These are phyloP conservation scores for Apophysomyces variabilis DNA, from an alignment of 371 early-diverging fungal species.

Conservation along the genomic window DNA sequence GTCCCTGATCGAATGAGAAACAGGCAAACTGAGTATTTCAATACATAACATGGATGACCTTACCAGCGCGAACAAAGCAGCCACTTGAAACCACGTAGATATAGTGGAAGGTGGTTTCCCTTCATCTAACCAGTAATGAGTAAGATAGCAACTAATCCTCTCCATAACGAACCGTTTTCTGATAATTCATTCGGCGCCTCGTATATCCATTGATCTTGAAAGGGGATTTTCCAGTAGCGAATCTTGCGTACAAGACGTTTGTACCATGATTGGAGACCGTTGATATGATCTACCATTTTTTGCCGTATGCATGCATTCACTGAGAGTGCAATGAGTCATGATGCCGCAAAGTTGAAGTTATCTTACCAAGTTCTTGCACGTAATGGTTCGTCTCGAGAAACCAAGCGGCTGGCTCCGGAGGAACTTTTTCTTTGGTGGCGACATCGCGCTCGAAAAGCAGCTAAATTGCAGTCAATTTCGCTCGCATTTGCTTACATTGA, in stretches of 20 bases:
- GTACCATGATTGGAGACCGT: slow-evolving; percentile 49
- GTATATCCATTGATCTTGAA: slow-evolving; percentile 33
- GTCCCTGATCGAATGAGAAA: slow-evolving; percentile 20
- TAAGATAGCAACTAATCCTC: not conserved
- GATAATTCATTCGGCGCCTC: slow-evolving; percentile 35
- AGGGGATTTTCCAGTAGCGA: slow-evolving; percentile 17
- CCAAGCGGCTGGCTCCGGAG: slow-evolving; percentile 22
- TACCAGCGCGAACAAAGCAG: slow-evolving; percentile 43
- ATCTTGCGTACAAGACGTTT: slow-evolving; percentile 28
- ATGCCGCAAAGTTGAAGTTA: not conserved
- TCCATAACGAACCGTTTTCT: slow-evolving; percentile 5
- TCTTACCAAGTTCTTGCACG: slow-evolving; percentile 33
- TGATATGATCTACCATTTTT: slow-evolving; percentile 36
- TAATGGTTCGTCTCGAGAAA: slow-evolving; percentile 29
- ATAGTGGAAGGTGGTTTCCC: not conserved
- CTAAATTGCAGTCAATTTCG: not conserved
- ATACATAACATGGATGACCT: not conserved
- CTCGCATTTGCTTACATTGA: not conserved
- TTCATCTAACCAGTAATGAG: not conserved
- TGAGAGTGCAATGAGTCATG: not conserved
- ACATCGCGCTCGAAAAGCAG: slow-evolving; percentile 23
- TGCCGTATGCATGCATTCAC: slow-evolving; percentile 40
- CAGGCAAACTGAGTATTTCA: too few species aligned
- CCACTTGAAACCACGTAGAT: slow-evolving; percentile 42
- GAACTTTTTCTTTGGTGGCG: slow-evolving; percentile 18